Evolutionary conservation across 1,284 basidiomycete genomes (phyloP), one percentile per base, ranked within the genome.

Genomic region (Tilletia horrida): DNA sequence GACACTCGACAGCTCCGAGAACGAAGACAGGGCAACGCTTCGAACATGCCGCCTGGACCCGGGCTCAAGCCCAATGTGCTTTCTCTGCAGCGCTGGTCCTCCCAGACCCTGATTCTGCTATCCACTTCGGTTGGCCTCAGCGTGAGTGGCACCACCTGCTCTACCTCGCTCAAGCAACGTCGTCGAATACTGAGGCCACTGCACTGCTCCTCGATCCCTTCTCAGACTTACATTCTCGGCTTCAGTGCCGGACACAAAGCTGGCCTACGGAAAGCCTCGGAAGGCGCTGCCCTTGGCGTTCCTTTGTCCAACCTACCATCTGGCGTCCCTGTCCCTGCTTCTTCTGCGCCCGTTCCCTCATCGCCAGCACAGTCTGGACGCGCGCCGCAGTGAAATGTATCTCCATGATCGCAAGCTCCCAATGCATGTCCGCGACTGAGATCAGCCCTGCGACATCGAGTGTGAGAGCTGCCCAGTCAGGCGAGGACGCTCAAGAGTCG

Each of bases 31-130:
- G 16, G 27, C 29, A 59, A 31, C 16, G 25, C 55, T 25, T 14
- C 29, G 21, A 27, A 14, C 11, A 25, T 27, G 50, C 50, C n/a
- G 50, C 50, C 35, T 40, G 35, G 35, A 40, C 35, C 35, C 11
- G 35, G 35, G 35, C 35, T 40, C 6, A 40, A 40, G 35, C 35
- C 50, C 27, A 59, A 59, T 40, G 27, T 27, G n/a, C 23, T 59
- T 27, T 11, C 55, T n/a, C 29, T 59, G 23, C 72, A 73, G 25
- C 66, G 57, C 25, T 73, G 72, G 72, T 73, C 72, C 29, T 71
- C 70, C 13, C 72, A 70, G 11, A 73, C 72, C 1, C 55, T 73
- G 8, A 71, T 73, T 21, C 70, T 70, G 44, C 62, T 73, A 1
- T 70, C 70, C 2, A 70, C 72, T 2, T 69, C 67, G 23, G 72